phyloP scores from a whole-genome alignment of 2,329 filamentous ascomycete species.

The Xylariaceae sp. region DNA sequence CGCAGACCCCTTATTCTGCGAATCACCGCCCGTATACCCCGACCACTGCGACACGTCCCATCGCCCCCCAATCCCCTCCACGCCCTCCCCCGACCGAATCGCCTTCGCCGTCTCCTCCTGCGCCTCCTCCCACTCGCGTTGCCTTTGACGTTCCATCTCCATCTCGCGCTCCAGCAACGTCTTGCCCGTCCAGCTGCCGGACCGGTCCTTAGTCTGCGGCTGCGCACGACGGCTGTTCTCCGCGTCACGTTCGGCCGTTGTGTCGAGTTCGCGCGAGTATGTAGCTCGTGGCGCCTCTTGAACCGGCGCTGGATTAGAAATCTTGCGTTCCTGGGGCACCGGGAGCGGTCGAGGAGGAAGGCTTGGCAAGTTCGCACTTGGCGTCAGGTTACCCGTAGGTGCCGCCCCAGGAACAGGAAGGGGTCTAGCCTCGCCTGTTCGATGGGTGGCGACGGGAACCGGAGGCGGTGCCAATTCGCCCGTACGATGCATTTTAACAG shows the following conservation, averaged over 20 bases:
- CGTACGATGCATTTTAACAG: conserved; percentile 30
- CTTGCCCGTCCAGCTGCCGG: conserved; percentile 59
- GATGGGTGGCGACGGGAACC: conserved; percentile 34
- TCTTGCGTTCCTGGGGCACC: conserved; percentile 34
- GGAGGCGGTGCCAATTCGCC: conserved; percentile 19
- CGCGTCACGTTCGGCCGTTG: conserved; percentile 55
- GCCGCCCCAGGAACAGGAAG: conserved; percentile 43
- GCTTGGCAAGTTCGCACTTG: conserved; percentile 28
- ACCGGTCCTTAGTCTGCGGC: conserved; percentile 56
- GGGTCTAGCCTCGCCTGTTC: conserved; percentile 43
- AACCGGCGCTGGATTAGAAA: conserved; percentile 48
- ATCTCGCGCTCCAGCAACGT: conserved; percentile 73
- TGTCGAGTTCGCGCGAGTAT: conserved; percentile 51
- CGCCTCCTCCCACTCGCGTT: conserved; percentile 73
- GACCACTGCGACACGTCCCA: conserved; percentile 76
- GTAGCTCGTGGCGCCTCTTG: conserved; percentile 39
- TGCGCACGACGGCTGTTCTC: conserved; percentile 57
- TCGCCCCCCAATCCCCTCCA: conserved; percentile 59
- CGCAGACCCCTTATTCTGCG: conserved; percentile 60
- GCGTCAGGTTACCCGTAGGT: conserved; percentile 13
- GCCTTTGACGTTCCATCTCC: conserved; percentile 71
- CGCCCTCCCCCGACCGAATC: conserved; percentile 45
- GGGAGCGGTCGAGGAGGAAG: conserved; percentile 27
- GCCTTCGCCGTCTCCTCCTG: conserved; percentile 60
- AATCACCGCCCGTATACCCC: conserved; percentile 70